Base-by-base conservation (phyloP, 306 rosid species). In the Gastrolobium villosum region DNA sequence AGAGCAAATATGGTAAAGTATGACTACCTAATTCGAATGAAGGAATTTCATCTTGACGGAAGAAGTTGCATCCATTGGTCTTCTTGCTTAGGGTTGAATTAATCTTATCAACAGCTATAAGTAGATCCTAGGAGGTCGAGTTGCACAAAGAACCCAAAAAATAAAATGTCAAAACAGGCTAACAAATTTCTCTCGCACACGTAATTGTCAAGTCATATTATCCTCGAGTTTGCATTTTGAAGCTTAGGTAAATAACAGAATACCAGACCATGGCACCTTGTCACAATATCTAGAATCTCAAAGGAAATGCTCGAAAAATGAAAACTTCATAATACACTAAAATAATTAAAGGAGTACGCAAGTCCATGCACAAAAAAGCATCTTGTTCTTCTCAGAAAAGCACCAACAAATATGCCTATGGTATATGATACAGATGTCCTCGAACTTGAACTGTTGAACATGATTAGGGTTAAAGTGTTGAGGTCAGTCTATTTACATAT, bases 61-160 rank as follows among this genome's bases (percentile, higher is more conserved):
- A 86, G 82, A 82, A 88, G 83, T 84, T 75, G 67, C 85, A 49
- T 80, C 87, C 88, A 14, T 62, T 75, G 10, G 84, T 76, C 62
- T 85, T 87, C 84, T 81, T 82, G 77, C 80, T 83, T 73, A 89
- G 87, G 83, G 87, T 76, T 61, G 94, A 84, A 75, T 91, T 95
- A 72, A 95, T 88, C 87, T 95, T 95, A 75, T 92, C 95, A 70
- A 87, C 97, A 56, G 99, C 97, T 11, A 70, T 84, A 65, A 91
- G 84, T 61, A 95, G 83, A 74, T 92, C 98, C 98, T 92, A 77
- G 10, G 20, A 79, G 76, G 53, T 66, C 52, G 34, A 65, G 35
- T 79, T 44, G 69, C 59, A 53, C 75, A 72, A 41, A 60, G 63
- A 60, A 45, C 75, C 50, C 31, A 14, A 37, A 13, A 46, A 41